Base-by-base conservation (phyloP, 176 grass and related monocot genomes). In the Hordeum vulgare region DNA sequence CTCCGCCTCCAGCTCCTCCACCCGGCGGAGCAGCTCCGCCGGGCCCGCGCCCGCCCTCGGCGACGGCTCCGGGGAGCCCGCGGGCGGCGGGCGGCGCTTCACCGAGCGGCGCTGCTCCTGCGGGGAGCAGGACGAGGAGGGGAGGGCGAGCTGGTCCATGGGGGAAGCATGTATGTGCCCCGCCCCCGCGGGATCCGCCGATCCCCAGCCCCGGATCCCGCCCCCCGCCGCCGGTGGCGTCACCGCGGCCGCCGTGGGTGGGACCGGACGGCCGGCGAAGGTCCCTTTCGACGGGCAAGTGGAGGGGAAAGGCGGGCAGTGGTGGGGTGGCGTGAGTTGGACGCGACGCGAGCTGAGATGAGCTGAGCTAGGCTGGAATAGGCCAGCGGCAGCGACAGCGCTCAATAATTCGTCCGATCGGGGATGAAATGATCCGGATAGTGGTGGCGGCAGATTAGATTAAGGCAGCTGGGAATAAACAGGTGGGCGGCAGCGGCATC, bases 111-210 rank as follows among this genome's bases (percentile, higher is more conserved):
- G 84, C 68, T 68, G 33, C 76, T 74, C 70, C 41, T 26, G 25
- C 41, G 41, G 0, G 4, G 41, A 4, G 37, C 21, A 26, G n/a
- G 44, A 47, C 0, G 39, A 17, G 45, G 45, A 49, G 45, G 18
- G 13, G 14, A 18, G 24, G 75, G 36, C 47, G 77, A 26, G 8
- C 41, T 39, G 77, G 88, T 85, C 90, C 86, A 88, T 88, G 71
- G 78, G 84, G 64, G 74, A 86, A 87, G 74, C 90, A 87, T 90
- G 67, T 90, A 84, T 80, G 36, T 59, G 28, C 10, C 18, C 74
- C 54, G 74, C 35, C 10, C 18, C 74, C 54, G 74, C 35, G 11
- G 37, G 24, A 42, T 42, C 44, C 18, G 49, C 44, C 12, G 49
- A 40, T 44, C 45, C 62, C 74, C 34, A 12, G 18, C 24, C 24